Conservation (phyloP, 1,284 basidiomycete species). For the Abortiporus biennis region DNA sequence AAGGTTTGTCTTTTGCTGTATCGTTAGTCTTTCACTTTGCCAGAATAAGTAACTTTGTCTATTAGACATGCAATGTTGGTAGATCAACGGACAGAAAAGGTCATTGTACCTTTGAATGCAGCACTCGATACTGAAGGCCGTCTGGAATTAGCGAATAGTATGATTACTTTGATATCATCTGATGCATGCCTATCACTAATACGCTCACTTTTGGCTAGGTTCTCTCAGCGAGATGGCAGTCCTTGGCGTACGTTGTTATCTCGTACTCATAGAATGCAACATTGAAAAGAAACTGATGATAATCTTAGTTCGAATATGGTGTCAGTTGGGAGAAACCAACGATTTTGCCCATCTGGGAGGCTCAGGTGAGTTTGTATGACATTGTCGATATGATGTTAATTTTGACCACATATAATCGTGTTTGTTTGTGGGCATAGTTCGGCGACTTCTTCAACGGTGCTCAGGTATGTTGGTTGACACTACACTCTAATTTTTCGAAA, state of each 20-base stretch:
- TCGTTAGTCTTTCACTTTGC: not conserved
- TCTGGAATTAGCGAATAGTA: constrained; percentile 83
- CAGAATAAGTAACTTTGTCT: not conserved
- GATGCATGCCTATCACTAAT: too few relatives aligned
- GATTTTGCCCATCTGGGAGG: constrained; percentile 85
- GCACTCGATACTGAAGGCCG: constrained; percentile 56
- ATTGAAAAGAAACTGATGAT: too few relatives aligned
- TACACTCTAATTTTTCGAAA: too few relatives aligned
- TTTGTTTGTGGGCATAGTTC: too few relatives aligned
- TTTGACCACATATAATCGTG: constrained; percentile 5
- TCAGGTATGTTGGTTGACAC: constrained; percentile 50
- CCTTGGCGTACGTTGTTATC: constrained; percentile 73
- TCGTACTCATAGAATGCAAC: too few relatives aligned
- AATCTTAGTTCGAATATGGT: constrained; percentile 75
- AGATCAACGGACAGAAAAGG: constrained; percentile 75
- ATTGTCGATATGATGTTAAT: too few relatives aligned
- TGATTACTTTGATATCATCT: too few relatives aligned
- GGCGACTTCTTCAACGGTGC: constrained; percentile 93
- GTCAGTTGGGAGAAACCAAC: constrained; percentile 81
- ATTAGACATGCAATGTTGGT: constrained; percentile 83
- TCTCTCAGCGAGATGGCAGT: constrained; percentile 85
- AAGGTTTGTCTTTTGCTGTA: constrained; percentile 38
- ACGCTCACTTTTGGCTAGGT: constrained; percentile 48
- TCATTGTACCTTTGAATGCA: constrained; percentile 75
- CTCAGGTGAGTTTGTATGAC: constrained; percentile 55